These are phyloP conservation scores for Kodamaea plutei DNA, from an alignment of 1,139 yeast species.

Conservation along the genomic window DNA sequence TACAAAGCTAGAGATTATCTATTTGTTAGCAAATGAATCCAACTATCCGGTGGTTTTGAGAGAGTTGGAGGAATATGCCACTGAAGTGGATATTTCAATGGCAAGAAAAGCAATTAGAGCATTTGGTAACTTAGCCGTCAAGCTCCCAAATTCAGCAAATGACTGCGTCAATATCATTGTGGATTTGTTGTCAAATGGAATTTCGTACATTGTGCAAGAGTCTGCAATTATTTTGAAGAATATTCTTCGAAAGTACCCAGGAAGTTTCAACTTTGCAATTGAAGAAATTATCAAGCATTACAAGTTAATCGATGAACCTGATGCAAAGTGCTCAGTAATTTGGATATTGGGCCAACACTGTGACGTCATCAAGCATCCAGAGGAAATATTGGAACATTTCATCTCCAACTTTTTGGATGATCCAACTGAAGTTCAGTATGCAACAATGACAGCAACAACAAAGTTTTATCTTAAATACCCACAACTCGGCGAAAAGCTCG, in stretches of 20 bases:
- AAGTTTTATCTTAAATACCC: conserved; percentile 64
- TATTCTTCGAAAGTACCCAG: conserved; percentile 72
- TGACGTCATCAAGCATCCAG: conserved; percentile 44
- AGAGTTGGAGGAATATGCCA: conserved; percentile 82
- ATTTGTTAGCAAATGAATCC: conserved; percentile 63
- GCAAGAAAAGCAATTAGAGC: conserved; percentile 86
- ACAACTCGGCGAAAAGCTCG: conserved; percentile 49
- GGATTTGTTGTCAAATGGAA: conserved; percentile 60
- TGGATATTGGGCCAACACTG: conserved; percentile 85
- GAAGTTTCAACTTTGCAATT: conserved; percentile 35
- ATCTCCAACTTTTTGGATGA: conserved; percentile 53
- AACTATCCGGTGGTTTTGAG: conserved; percentile 62
- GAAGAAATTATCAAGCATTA: conserved; percentile 41
- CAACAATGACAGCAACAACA: conserved; percentile 69
- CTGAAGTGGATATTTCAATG: conserved; percentile 81
- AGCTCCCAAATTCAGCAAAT: conserved; percentile 52
- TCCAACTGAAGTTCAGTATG: conserved; percentile 67
- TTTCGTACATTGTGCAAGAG: conserved; percentile 78
- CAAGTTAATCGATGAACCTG: conserved; percentile 63
- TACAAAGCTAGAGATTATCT: conserved; percentile 83
- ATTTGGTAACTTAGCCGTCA: conserved; percentile 83
- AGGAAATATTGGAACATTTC: conserved; percentile 43
- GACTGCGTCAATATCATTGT: conserved; percentile 62
- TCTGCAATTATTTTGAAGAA: conserved; percentile 72
- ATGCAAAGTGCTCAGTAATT: conserved; percentile 70